Evolutionary conservation across 306 rosid genomes (phyloP).

Genomic region (Alnus glutinosa): DNA sequence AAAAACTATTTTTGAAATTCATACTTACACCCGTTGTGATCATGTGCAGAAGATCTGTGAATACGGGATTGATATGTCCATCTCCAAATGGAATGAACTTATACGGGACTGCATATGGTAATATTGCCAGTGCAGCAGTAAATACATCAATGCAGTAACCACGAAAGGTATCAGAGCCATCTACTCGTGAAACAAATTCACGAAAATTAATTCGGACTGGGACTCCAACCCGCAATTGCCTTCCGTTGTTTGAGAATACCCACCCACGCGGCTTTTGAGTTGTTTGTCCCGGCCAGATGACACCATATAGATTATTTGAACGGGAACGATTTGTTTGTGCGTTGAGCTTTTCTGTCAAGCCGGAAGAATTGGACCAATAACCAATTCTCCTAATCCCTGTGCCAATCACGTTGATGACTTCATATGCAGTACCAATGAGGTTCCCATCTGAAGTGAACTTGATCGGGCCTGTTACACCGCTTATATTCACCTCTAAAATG

Average conservation of each 20-base stretch:
- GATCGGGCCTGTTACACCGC: conserved; percentile 67
- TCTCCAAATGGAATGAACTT: conserved; percentile 59
- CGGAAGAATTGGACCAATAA: conserved; percentile 87
- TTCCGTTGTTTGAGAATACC: conserved; percentile 84
- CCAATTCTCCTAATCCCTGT: conserved; percentile 65
- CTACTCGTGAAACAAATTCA: conserved; percentile 52
- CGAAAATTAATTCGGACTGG: conserved; percentile 58
- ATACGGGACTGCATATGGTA: conserved; percentile 86
- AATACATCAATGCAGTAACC: conserved; percentile 94
- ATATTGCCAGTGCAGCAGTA: conserved; percentile 61
- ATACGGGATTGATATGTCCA: conserved; percentile 59
- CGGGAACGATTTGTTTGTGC: conserved; percentile 46
- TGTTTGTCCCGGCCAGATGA: conserved; percentile 86
- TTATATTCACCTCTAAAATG: conserved; percentile 61
- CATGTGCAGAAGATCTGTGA: conserved; percentile 56
- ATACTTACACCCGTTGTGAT: conserved; percentile 74
- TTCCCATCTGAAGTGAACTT: conserved; percentile 52
- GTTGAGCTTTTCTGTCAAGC: conserved; percentile 60
- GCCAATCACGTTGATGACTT: conserved; percentile 75
- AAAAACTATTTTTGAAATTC: background rate
- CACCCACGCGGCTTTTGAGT: conserved; percentile 79
- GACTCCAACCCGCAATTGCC: conserved; percentile 68
- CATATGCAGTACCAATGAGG: conserved; percentile 69
- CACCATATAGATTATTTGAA: conserved; percentile 41
- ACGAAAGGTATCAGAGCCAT: conserved; percentile 56